These are phyloP conservation scores for Russula brevipes DNA, from an alignment of 768 basidiomycete species.

Conservation along the genomic window DNA sequence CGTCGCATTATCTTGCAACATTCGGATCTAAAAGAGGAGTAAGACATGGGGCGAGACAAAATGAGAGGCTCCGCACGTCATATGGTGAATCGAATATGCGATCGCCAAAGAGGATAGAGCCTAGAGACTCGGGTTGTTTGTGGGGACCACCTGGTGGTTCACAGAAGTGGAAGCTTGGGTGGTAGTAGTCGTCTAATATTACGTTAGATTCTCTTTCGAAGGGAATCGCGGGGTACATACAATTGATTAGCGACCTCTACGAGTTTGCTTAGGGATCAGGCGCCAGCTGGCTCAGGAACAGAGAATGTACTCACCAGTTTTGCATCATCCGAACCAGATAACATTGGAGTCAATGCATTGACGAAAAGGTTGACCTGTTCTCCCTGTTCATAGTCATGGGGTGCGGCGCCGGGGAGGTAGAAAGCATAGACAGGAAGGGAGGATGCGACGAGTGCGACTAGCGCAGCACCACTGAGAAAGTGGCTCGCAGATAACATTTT, in stretches of 20 bases:
- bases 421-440: slow-evolving; percentile 49
- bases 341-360: slow-evolving; percentile 86
- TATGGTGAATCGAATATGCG: slow-evolving; percentile 89
- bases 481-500: slow-evolving; percentile 22
- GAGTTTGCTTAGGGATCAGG: not conserved
- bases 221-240: slow-evolving; percentile 38
- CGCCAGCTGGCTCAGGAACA: not conserved
- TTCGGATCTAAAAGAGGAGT: slow-evolving; percentile 53
- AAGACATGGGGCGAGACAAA: slow-evolving; percentile 10
- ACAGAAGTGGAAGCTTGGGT: slow-evolving; percentile 82
- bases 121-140: slow-evolving; percentile 78
- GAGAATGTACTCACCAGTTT: slow-evolving; percentile 55
- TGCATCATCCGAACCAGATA: slow-evolving; percentile 57
- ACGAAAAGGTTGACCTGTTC: slow-evolving; percentile 78
- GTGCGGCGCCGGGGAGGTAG: slow-evolving; percentile 90
- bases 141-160: slow-evolving; percentile 65
- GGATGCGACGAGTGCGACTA: slow-evolving; percentile 26
- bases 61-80: slow-evolving; percentile 48
- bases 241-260: slow-evolving; percentile 89
- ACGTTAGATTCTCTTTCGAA: not conserved
- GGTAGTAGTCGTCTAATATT: slow-evolving; percentile 82
- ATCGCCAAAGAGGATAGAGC: slow-evolving; percentile 95
- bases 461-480: slow-evolving; percentile 24
- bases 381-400: slow-evolving; percentile 68
- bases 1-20: slow-evolving; percentile 69